A percentile compares a stretch with the other conserved stretches of the same genome.
These are phyloP conservation scores for Kodamaea laetipori DNA, from an alignment of 805 yeast genomes.

Conservation along the genomic window DNA sequence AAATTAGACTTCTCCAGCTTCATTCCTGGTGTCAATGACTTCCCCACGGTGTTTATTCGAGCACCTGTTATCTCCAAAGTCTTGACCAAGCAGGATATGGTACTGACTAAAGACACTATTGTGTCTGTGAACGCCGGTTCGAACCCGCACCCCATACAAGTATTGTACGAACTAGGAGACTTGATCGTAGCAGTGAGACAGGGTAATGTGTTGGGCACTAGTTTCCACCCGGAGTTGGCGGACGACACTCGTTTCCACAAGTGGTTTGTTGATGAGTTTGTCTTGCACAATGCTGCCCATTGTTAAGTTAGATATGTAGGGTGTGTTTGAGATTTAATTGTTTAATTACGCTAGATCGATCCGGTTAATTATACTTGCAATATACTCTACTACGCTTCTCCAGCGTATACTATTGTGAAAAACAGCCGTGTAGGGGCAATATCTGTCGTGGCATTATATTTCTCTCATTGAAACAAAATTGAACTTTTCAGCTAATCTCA, in stretches of 20 bases:
- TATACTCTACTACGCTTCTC: too few species aligned
- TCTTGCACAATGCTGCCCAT: slow-evolving; percentile 20
- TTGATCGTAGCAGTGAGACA: slow-evolving; percentile 74
- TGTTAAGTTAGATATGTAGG: background rate
- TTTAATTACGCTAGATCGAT: background rate
- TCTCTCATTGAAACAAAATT: too few species aligned
- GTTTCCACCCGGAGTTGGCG: slow-evolving; percentile 76
- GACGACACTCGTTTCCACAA: slow-evolving; percentile 62
- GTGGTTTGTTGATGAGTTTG: slow-evolving; percentile 68
- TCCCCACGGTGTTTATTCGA: slow-evolving; percentile 62
- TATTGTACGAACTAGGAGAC: slow-evolving; percentile 43
- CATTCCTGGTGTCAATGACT: slow-evolving; percentile 42
- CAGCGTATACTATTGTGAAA: too few species aligned
- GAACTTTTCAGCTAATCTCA: too few species aligned
- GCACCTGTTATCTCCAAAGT: slow-evolving; percentile 65
- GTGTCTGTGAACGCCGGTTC: slow-evolving; percentile 1
- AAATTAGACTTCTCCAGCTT: slow-evolving; percentile 46
- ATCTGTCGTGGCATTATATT: too few species aligned
- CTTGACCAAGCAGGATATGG: slow-evolving; percentile 10
- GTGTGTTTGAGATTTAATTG: background rate
- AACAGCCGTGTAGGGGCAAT: too few species aligned
- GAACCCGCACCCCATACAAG: slow-evolving; percentile 25
- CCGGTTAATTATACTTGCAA: too few species aligned
- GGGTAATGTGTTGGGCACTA: slow-evolving; percentile 66
- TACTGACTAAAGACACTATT: slow-evolving; percentile 6